Base-by-base conservation (phyloP, 805 yeast species). In the Brettanomyces bruxellensis region DNA sequence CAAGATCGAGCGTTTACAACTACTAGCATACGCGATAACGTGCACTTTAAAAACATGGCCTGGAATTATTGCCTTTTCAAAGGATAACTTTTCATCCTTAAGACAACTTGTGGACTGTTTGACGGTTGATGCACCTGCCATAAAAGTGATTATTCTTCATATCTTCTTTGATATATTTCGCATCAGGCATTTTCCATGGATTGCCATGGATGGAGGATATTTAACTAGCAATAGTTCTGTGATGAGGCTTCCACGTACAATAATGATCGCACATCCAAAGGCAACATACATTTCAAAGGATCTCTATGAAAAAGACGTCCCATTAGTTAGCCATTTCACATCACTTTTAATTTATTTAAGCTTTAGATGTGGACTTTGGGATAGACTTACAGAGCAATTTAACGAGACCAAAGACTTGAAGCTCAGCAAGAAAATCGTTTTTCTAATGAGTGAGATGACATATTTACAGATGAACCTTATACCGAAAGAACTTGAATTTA, bases 31-130 rank as follows among this genome's bases (percentile, higher is more conserved):
- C 39, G 68, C 87, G 7, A 60, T 91, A 2, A 66, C 84, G 0
- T 60, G 75, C 4, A 65, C 86, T 24, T 63, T 91, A 43, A 84
- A 86, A 50, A 72, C 79, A 34, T 83, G 91, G 79, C 71, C 84
- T 11, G 99, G 99, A 0, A 56, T 89, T 9, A 72, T 82, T 49
- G 76, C 83, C 13, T 76, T 82, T 54, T 73, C 84, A 1, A 70
- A 75, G 47, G 69, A 81, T 51, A 65, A 78, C 48, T 81, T 78
- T 50, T 66, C 68, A 46, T 73, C 82, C 8, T 58, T 90, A 23
- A 68, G 66, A 38, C 77, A 78, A 45, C 65, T 90, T 28, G 64
- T 90, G 3, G 63, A 71, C 39, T 82, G 89, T 58, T 66, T 93
- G 39, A 63, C 68, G n/a, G 71, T 74, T 45, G 79, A 79, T n/a